Base-by-base conservation (phyloP, 2,329 filamentous ascomycete genomes). In the Fusarium zealandicum region DNA sequence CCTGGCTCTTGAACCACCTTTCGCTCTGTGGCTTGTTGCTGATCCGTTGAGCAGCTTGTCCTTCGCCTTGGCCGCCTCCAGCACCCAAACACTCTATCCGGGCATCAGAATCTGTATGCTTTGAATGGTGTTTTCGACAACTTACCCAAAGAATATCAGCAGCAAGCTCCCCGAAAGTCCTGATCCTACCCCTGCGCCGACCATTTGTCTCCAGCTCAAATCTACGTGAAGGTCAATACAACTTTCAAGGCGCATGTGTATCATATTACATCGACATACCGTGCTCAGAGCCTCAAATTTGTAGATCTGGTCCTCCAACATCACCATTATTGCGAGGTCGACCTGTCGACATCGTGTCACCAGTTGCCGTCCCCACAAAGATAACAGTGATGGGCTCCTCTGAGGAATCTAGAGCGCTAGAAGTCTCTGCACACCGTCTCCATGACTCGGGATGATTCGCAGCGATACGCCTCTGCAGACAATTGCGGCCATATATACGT, bases 101-200 rank as follows among this genome's bases (percentile, higher is more conserved):
- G 9, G 25, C 4, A 32, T 58, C 9, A 51, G 56, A 46, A 12
- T 22, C 13, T 49, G 14, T 18, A 3, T 18, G 8, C 5, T 11
- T 7, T 27, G 9, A 14, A 7, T 25, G 20, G 10, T n/a, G 5
- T 11, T 28, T 16, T 22, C 16, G 11, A 37, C n/a, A n/a, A 47
- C 59, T 49, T 27, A 41, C 41, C 18, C 37, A 12, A 65, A 54
- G 45, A 65, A 55, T 13, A 54, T 39, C n/a, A 63, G 12, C 13
- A 58, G 18, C 12, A 65, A 44, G 2, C 44, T 28, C 4, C 46
- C 61, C 31, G 22, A 41, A 9, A 49, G 17, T 2, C 40, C 49
- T 1, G 55, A 51, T 32, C 59, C 58, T 22, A 60, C 28, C 1
- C 45, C 55, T 5, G 45, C 51, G 2, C 51, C 55, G 16, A 60